A percentile compares a stretch with the other conserved stretches of the same genome.
These are phyloP conservation scores for Carex pumila DNA, from an alignment of 176 grass and related monocot species.

Conservation along the genomic window DNA sequence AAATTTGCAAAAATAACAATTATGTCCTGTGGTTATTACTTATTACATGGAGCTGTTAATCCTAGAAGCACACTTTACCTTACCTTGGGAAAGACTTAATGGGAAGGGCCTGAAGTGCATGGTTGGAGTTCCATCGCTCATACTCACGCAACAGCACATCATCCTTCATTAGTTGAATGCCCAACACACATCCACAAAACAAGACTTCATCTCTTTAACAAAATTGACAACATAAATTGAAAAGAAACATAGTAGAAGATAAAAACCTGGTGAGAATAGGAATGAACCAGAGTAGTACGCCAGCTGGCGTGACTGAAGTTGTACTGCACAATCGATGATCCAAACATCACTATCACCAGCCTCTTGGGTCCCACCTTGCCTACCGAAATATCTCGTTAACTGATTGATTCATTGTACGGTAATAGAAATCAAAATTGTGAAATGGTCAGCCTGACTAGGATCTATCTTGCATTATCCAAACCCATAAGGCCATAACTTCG, in stretches of 20 bases:
- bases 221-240: background rate
- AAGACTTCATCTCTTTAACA: background rate
- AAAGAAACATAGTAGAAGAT: background rate
- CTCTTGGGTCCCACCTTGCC: no score
- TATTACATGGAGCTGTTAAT: background rate
- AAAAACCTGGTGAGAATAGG: background rate
- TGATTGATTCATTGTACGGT: no score
- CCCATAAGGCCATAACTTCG: no score
- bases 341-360: background rate
- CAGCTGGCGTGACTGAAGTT: background rate
- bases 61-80: no score
- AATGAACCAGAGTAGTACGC: background rate
- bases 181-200: background rate
- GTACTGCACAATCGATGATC: background rate
- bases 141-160: constrained; percentile 10
- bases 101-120: background rate
- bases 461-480: no score
- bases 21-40: background rate
- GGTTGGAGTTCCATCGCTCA: background rate
- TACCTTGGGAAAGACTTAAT: background rate
- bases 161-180: background rate
- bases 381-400: no score
- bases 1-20: background rate
- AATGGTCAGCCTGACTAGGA: no score
- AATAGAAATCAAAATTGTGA: no score